Base-by-base conservation (phyloP, 2,329 filamentous ascomycete species). In the Emergomyces africanus region DNA sequence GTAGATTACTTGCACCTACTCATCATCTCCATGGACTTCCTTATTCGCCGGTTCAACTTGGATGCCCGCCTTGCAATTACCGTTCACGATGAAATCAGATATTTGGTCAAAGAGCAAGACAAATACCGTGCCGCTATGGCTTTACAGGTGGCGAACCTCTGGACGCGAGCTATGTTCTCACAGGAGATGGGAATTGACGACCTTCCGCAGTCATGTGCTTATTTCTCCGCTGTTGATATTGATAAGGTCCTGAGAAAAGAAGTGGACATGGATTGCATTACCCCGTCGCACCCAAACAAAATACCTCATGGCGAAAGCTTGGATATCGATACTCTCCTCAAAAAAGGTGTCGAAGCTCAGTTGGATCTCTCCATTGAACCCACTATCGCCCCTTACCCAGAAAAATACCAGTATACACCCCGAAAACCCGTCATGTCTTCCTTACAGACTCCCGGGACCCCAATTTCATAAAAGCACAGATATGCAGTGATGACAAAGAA, bases 131-230 rank as follows among this genome's bases (percentile, higher is more conserved):
- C 88, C 1, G 92, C 92, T 12, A 88, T 99, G 84, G 94, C 95
- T 0, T 78, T 99, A 14, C 94, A 99, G 72, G 81, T 99, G 8
- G 85, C 91, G 60, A 99, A 99, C 69, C 73, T 99, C 23, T 99
- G 94, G 94, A 99, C 95, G 0, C 82, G 94, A 56, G 91, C 91
- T 63, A 96, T 99, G 88, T 99, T 99, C 71, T 84, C 88, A 0
- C 90, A 99, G 73, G 94, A 99, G 74, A 89, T 96, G 68, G 94
- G 94, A 61, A 99, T 99, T 67, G 80, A 95, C 64, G 94, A 99
- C 68, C 81, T 99, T 10, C 94, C 95, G 0, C 94, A 97, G 69
- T 85, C 88, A 0, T 96, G 91, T 67, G 94, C 94, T 9, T 99
- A 90, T 74, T 99, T 99, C 74, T 95, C 89, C 0, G 92, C 94